phyloP scores from a whole-genome alignment of 495 filamentous ascomycete species.

The Bathelium albidoporum region DNA sequence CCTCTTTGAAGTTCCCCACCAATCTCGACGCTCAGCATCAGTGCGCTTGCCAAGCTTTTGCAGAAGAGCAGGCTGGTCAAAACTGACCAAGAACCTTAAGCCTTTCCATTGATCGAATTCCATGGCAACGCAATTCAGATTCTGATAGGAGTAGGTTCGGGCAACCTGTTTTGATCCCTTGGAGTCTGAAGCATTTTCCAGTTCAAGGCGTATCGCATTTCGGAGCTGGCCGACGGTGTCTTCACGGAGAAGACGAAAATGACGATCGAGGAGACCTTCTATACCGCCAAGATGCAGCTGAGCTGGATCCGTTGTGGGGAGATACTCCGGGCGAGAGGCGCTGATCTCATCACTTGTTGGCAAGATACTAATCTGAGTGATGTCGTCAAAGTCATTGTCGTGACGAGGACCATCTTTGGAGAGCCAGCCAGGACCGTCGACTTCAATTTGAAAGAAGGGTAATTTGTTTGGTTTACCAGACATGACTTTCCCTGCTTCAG shows the following conservation, averaged over 20 bases:
- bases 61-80: conserved; percentile 42
- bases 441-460: conserved; percentile 31
- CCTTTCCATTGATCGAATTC: conserved; percentile 41
- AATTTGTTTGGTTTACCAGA: conserved; percentile 22
- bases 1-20: conserved; percentile 51
- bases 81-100: conserved; percentile 44
- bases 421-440: conserved; percentile 43
- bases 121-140: conserved; percentile 28
- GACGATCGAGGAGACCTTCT: conserved; percentile 52
- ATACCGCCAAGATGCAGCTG: conserved; percentile 50
- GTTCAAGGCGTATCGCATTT: conserved; percentile 42
- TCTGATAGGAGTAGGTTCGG: conserved; percentile 35
- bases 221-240: conserved; percentile 54
- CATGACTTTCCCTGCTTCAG: neutral
- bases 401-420: conserved; percentile 48
- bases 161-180: conserved; percentile 20
- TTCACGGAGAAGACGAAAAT: conserved; percentile 60
- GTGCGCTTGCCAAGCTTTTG: conserved; percentile 19
- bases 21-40: conserved; percentile 38
- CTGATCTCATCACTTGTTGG: conserved; percentile 54
- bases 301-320: conserved; percentile 44
- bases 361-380: conserved; percentile 50
- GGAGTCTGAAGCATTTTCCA: conserved; percentile 23
- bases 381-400: conserved; percentile 55
- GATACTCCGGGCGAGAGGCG: conserved; percentile 43